Evolutionary conservation across 1,139 yeast genomes (phyloP).

Genomic region (Arxiozyma telluris): DNA sequence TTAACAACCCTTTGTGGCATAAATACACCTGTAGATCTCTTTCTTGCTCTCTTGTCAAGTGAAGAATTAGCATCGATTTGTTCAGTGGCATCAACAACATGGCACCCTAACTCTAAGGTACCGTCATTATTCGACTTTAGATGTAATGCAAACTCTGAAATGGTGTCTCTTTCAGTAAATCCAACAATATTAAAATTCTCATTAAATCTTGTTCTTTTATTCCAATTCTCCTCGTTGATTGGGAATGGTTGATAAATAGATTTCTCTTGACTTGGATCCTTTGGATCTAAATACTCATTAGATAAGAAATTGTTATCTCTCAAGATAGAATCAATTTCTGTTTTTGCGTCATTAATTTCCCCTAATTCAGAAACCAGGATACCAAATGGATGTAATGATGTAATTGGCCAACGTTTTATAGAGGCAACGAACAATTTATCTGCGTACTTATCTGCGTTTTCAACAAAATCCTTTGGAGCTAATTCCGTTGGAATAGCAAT

Average conservation of each 20-base stretch:
- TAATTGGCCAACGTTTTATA: slow-evolving; percentile 97
- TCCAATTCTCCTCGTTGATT: slow-evolving; percentile 30
- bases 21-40: slow-evolving; percentile 82
- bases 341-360: slow-evolving; percentile 60
- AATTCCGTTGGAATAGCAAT: slow-evolving; percentile 98
- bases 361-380: slow-evolving; percentile 85
- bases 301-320: slow-evolving; percentile 89
- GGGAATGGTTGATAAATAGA: slow-evolving; percentile 23
- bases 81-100: slow-evolving; percentile 69
- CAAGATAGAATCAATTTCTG: slow-evolving; percentile 81
- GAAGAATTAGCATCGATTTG: slow-evolving; percentile 63
- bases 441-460: slow-evolving; percentile 75
- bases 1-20: slow-evolving; percentile 71
- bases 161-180: slow-evolving; percentile 48
- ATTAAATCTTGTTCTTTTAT: slow-evolving; percentile 48
- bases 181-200: slow-evolving; percentile 52
- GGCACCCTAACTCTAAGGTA: slow-evolving; percentile 56
- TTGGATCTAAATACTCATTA: slow-evolving; percentile 65
- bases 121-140: slow-evolving; percentile 40
- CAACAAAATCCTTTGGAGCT: slow-evolving; percentile 92
- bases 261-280: slow-evolving; percentile 30
- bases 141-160: slow-evolving; percentile 72
- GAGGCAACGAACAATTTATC: slow-evolving; percentile 86
- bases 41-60: slow-evolving; percentile 82
- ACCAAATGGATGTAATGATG: slow-evolving; percentile 96